Conservation (phyloP, 305 asterid genomes). For the Fraxinus xanthoxyloides region DNA sequence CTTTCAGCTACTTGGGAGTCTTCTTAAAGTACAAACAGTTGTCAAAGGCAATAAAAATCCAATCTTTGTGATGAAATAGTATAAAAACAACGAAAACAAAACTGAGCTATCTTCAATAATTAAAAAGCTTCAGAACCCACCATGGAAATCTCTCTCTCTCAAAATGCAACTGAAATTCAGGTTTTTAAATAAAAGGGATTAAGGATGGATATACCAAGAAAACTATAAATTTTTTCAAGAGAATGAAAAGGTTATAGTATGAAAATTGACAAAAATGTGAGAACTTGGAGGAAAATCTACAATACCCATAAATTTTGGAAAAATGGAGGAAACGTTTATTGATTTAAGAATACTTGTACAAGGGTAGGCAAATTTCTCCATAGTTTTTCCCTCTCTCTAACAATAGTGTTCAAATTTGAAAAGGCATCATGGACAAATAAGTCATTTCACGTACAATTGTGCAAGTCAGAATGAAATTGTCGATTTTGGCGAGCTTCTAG, state of each 20-base stretch:
- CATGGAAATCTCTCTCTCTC: conserved; percentile 12
- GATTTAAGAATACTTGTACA: conserved; percentile 15
- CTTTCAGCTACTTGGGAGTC: conserved; percentile 25
- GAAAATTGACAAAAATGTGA: neutral
- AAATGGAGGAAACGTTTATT: conserved; percentile 5
- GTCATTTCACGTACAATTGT: neutral
- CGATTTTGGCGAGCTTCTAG: conserved; percentile 23
- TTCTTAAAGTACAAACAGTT: conserved; percentile 15
- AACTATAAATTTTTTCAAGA: neutral
- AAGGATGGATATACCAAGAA: conserved; percentile 3
- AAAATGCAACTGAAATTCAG: conserved; percentile 5
- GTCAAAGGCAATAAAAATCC: conserved; percentile 20
- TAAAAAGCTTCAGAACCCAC: conserved; percentile 24
- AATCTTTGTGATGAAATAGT: conserved; percentile 1
- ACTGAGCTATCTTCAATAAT: neutral
- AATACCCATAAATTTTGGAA: conserved; percentile 5
- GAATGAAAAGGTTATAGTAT: neutral
- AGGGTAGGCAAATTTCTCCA: conserved; percentile 16
- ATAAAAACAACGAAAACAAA: neutral
- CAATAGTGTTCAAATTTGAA: neutral
- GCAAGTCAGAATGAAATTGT: neutral
- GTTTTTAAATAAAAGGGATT: neutral
- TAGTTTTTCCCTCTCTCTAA: neutral
- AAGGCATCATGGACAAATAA: neutral
- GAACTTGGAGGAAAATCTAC: neutral